Base-by-base conservation (phyloP, 345 rosid genomes). In the Melastoma malabathricum region DNA sequence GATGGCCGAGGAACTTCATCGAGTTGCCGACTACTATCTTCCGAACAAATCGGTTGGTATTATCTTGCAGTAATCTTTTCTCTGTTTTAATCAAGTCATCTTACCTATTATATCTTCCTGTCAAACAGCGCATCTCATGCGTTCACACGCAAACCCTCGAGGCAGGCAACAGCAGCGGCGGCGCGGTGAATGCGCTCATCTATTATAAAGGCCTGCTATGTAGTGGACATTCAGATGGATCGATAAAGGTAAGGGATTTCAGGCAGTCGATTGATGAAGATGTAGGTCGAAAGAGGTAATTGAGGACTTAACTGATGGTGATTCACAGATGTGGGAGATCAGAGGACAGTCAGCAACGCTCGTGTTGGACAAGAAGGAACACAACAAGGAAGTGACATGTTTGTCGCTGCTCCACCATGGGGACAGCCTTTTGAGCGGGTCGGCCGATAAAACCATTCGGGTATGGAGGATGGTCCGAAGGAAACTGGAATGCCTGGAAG, bases 1-100 rank as follows among this genome's bases (percentile, higher is more conserved):
- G 97, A 83, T 86, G 88, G 97, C 97, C 27, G 96, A 89, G 63
- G 97, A 89, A 60, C 58, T 89, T 50, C 96, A 86, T 64, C 73
- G 72, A 73, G 96, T 83, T 56, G 87, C 84, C 5, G 84, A 86
- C 49, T 79, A 67, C 59, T 86, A 79, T 63, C 72, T 86, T 46
- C 83, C 88, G 16, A 76, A 75, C 64, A 75, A 67, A 73, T 76
- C 94, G 55, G 96, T 86, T 52, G 75, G 94, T 75, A 29, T 29
- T 10, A 51, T 22, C 57, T 54, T 43, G n/a, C n/a, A n/a, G n/a
- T n/a, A n/a, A 54, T 13, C 38, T 6, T 43, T 10, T 54, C 34
- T 54, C 18, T 17, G 15, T 10, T 13, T 25, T 15, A n/a, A 34
- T 22, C 2, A 0, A 43, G 8, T 54, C 19, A 46, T 41, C 13